These are phyloP conservation scores for Vanrija sp. DNA, from an alignment of 1,284 basidiomycete species.

Conservation along the genomic window DNA sequence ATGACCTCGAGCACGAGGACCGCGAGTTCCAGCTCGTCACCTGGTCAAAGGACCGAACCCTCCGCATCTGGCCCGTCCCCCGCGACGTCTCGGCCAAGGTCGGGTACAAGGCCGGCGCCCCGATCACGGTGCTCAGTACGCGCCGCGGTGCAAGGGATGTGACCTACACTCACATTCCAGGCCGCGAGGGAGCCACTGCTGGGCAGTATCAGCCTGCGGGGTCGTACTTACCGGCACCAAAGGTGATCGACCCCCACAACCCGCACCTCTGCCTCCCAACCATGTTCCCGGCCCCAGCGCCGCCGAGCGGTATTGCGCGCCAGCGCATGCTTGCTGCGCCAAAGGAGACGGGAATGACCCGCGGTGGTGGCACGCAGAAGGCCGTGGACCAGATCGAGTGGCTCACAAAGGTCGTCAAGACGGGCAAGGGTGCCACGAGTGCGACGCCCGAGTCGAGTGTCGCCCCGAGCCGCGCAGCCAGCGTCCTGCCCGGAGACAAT, in stretches of 20 bases:
- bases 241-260: no score
- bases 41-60: slow-evolving; percentile 91
- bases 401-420: slow-evolving; percentile 44
- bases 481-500: background rate
- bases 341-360: slow-evolving; percentile 44
- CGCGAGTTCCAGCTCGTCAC: slow-evolving; percentile 88
- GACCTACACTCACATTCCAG: slow-evolving; percentile 36
- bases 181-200: background rate
- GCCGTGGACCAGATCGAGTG: slow-evolving; percentile 48
- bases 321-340: slow-evolving; percentile 27
- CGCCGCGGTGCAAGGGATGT: slow-evolving; percentile 48
- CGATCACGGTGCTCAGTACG: slow-evolving; percentile 54
- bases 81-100: slow-evolving; percentile 53
- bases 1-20: slow-evolving; percentile 54
- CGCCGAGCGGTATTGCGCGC: slow-evolving; percentile 33
- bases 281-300: slow-evolving; percentile 11
- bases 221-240: no score
- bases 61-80: slow-evolving; percentile 87
- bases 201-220: no score
- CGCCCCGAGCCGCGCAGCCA: slow-evolving; percentile 8
- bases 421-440: slow-evolving; percentile 8
- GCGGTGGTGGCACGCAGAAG: slow-evolving; percentile 34
- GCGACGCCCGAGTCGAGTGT: slow-evolving; percentile 1
- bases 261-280: background rate
- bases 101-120: slow-evolving; percentile 53